A percentile compares a stretch with the other conserved stretches of the same genome.
Conservation (phyloP, 2,329 filamentous ascomycete species). For the Penicillium sp. region DNA sequence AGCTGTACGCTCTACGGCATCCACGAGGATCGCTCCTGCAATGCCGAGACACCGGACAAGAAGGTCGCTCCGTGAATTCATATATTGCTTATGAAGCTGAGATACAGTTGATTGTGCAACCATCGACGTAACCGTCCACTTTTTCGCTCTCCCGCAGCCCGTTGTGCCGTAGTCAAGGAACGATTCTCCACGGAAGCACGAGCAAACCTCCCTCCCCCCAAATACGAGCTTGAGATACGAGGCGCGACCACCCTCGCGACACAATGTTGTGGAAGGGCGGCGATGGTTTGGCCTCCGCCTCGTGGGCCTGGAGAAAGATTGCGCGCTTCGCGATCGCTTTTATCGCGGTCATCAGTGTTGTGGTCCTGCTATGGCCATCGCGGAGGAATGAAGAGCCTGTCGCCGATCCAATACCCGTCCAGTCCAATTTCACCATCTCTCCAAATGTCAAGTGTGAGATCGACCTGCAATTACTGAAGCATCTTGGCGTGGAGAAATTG, state of each 20-base stretch:
- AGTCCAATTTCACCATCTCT: conserved; percentile 28
- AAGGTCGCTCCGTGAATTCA: too few relatives aligned
- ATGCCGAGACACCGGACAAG: too few relatives aligned
- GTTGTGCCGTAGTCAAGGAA: too few relatives aligned
- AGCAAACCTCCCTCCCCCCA: too few relatives aligned
- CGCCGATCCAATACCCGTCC: conserved; percentile 8
- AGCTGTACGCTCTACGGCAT: too few relatives aligned
- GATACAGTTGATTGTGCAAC: background rate
- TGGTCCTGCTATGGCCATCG: conserved; percentile 24
- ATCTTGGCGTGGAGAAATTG: conserved; percentile 23
- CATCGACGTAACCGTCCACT: too few relatives aligned
- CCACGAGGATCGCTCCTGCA: background rate
- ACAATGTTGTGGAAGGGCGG: conserved; percentile 23
- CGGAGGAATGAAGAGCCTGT: conserved; percentile 9
- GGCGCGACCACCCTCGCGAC: background rate
- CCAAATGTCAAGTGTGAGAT: conserved; percentile 24
- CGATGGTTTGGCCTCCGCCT: conserved; percentile 21
- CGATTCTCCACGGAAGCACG: too few relatives aligned
- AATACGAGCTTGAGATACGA: background rate
- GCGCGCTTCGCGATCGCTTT: conserved; percentile 24
- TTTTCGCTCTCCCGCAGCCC: too few relatives aligned
- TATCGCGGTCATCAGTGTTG: conserved; percentile 22
- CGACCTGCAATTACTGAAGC: conserved; percentile 21
- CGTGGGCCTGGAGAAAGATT: conserved; percentile 29
- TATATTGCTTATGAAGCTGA: too few relatives aligned